Evolutionary conservation across 169 alveolate genomes (phyloP).

Genomic region (Eimeria maxima): DNA sequence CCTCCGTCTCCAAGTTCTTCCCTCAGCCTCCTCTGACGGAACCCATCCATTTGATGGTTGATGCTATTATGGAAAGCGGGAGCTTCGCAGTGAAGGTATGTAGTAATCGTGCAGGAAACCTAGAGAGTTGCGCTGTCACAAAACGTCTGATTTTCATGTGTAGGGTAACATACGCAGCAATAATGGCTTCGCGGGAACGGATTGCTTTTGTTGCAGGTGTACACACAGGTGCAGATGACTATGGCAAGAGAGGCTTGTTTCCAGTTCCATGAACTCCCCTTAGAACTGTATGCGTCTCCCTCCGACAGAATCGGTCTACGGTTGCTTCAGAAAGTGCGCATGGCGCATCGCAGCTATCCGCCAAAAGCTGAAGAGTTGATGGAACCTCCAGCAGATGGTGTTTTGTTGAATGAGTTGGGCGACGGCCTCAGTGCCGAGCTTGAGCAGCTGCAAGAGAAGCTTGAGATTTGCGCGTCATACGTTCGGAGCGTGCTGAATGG

Average conservation of each 20-base stretch:
- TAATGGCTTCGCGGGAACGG: neutral
- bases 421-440: conserved; percentile 79
- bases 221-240: conserved; percentile 90
- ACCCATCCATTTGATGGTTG: conserved; percentile 95
- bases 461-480: conserved; percentile 58
- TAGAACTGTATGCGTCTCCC: conserved; percentile 88
- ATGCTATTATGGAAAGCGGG: conserved; percentile 93
- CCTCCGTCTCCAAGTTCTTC: conserved; percentile 92
- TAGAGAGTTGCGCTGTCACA: neutral
- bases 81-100: conserved; percentile 91
- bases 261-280: conserved; percentile 93
- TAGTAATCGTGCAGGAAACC: neutral
- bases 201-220: conserved; percentile 80
- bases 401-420: conserved; percentile 57
- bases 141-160: neutral
- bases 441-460: conserved; percentile 77
- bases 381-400: conserved; percentile 75
- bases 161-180: neutral
- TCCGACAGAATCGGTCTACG: conserved; percentile 86
- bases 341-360: conserved; percentile 77
- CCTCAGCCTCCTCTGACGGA: conserved; percentile 94
- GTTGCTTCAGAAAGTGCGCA: conserved; percentile 77
- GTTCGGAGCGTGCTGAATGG: conserved; percentile 75
- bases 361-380: conserved; percentile 82
- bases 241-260: conserved; percentile 91